Evolutionary conservation across 495 filamentous ascomycete genomes (phyloP).

Genomic region (Talaromyces borbonicus): DNA sequence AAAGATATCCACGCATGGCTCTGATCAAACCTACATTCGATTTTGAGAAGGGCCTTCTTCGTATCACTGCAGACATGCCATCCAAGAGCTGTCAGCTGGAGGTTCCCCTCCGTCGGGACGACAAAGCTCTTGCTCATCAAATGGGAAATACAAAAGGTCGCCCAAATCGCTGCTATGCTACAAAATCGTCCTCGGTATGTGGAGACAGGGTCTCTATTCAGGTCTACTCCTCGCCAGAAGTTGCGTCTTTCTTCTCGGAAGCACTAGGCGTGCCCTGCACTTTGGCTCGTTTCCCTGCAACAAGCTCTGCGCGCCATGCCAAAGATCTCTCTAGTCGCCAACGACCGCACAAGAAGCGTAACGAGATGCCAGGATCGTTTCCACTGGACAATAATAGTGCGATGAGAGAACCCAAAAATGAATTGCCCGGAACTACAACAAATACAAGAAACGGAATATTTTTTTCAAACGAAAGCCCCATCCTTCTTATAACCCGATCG

Average conservation of each 20-base stretch:
- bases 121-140: conserved; percentile 44
- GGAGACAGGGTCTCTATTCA: conserved; percentile 63
- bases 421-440: conserved; percentile 23
- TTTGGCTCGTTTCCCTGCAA: conserved; percentile 68
- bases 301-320: conserved; percentile 49
- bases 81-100: conserved; percentile 23
- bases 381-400: conserved; percentile 27
- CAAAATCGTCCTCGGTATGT: conserved; percentile 56
- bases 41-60: conserved; percentile 47
- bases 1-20: conserved; percentile 74
- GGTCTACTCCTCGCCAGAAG: conserved; percentile 50
- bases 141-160: conserved; percentile 17
- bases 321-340: conserved; percentile 21
- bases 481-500: conserved; percentile 69
- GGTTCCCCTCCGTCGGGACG: conserved; percentile 50
- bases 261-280: conserved; percentile 67
- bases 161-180: conserved; percentile 15
- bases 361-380: conserved; percentile 45
- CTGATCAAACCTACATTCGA: conserved; percentile 64
- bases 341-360: conserved; percentile 20
- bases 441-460: conserved; percentile 47
- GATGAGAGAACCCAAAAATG: conserved; percentile 22
- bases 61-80: conserved; percentile 26
- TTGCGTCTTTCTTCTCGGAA: conserved; percentile 65
- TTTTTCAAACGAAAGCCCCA: conserved; percentile 86